Evolutionary conservation across 306 rosid species (phyloP).

Genomic region (Lithocarpus polystachyus): DNA sequence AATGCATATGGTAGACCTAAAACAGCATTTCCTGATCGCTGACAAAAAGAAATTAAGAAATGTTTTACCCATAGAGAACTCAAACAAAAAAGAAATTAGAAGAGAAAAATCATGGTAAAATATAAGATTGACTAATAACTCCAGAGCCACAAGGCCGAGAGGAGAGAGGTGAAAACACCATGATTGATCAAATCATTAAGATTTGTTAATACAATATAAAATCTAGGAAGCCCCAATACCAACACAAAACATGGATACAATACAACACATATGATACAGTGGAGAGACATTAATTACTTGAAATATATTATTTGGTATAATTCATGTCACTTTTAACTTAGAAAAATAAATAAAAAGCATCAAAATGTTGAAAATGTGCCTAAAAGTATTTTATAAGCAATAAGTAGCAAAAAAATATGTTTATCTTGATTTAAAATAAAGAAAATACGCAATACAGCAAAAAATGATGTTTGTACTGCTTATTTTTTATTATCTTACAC

Average conservation of each 20-base stretch:
- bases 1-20: constrained; percentile 86
- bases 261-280: neutral
- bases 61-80: neutral
- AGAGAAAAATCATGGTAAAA: neutral
- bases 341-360: too few relatives aligned
- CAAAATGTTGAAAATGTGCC: too few relatives aligned
- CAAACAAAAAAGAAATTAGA: neutral
- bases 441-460: neutral
- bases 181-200: neutral
- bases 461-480: neutral
- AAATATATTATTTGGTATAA: too few relatives aligned
- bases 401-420: too few relatives aligned
- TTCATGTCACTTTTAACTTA: too few relatives aligned
- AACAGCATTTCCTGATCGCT: constrained; percentile 97
- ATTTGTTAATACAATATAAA: neutral
- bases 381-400: too few relatives aligned
- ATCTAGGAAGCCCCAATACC: neutral
- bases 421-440: too few relatives aligned
- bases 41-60: constrained; percentile 24
- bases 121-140: neutral
- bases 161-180: neutral
- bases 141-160: constrained; percentile 3
- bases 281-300: neutral
- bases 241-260: too few relatives aligned
- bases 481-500: neutral